Conservation (phyloP, 495 filamentous ascomycete species). For the Talaromyces stipitatus region DNA sequence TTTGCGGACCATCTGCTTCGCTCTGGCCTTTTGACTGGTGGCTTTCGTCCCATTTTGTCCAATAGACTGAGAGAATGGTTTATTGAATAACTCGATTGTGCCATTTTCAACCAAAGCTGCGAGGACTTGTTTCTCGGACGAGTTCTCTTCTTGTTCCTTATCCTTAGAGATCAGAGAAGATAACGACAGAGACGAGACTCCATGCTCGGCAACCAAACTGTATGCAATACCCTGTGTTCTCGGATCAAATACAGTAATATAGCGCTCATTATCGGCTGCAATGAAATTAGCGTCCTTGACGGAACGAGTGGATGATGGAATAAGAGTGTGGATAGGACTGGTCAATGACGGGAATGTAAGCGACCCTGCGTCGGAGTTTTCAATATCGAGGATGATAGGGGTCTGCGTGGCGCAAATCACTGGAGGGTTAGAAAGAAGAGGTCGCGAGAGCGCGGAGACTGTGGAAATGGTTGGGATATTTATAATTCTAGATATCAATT, state of each 20-base stretch:
- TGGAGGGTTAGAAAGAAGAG: constrained; percentile 31
- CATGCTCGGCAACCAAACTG: constrained; percentile 46
- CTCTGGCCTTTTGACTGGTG: constrained; percentile 35
- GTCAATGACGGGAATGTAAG: constrained; percentile 45
- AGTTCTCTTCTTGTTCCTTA: constrained; percentile 5
- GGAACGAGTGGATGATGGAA: constrained; percentile 31
- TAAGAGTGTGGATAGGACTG: constrained; percentile 43
- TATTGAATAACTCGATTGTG: constrained; percentile 48
- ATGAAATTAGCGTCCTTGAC: constrained; percentile 26
- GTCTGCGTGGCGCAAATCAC: constrained; percentile 51
- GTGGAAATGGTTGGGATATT: constrained; percentile 36
- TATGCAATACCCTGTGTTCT: constrained; percentile 35
- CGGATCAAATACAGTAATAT: constrained; percentile 47
- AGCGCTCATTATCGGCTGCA: constrained; percentile 47
- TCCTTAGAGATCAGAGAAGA: constrained; percentile 11
- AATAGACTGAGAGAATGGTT: constrained; percentile 39
- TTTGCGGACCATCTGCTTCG: constrained; percentile 43
- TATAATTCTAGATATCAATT: constrained; percentile 29
- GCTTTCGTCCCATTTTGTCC: constrained; percentile 17
- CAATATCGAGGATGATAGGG: constrained; percentile 42
- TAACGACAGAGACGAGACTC: constrained; percentile 34
- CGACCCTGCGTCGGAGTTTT: constrained; percentile 30
- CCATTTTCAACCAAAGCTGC: constrained; percentile 47
- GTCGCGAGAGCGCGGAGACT: constrained; percentile 33
- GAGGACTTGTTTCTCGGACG: constrained; percentile 35